These are phyloP conservation scores for Phytophthora rubi DNA, from an alignment of 352 stramenopile species.

Conservation along the genomic window DNA sequence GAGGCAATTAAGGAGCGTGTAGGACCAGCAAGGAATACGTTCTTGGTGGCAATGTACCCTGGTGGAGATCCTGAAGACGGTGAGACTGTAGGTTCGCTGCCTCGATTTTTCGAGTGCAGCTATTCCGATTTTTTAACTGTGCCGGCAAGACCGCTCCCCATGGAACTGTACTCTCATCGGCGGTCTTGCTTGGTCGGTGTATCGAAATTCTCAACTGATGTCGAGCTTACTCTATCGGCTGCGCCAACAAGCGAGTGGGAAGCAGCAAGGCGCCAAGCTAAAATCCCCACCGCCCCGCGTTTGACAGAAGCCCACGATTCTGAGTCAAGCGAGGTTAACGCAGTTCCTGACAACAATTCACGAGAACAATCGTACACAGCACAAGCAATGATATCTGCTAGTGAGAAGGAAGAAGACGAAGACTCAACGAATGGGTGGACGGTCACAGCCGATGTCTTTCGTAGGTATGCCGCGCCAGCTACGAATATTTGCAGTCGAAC, in stretches of 20 bases:
- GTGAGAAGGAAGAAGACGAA: slow-evolving; percentile 22
- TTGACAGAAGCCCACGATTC: slow-evolving; percentile 4
- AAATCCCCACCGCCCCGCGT: slow-evolving; percentile 35
- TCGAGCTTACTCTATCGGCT: slow-evolving; percentile 54
- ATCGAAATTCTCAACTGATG: slow-evolving; percentile 54
- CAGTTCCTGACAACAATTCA: slow-evolving; percentile 7
- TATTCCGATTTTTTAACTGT: slow-evolving; percentile 40
- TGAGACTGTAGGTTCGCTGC: slow-evolving; percentile 42
- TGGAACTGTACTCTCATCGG: slow-evolving; percentile 48
- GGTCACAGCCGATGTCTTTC: slow-evolving; percentile 26
- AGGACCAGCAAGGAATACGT: slow-evolving; percentile 57
- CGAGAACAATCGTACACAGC: not conserved
- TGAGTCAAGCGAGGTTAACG: slow-evolving; percentile 3
- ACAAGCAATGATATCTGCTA: not conserved
- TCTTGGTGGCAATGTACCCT: slow-evolving; percentile 74
- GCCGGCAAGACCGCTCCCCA: slow-evolving; percentile 25
- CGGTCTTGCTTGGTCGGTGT: slow-evolving; percentile 63
- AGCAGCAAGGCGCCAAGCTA: slow-evolving; percentile 37
- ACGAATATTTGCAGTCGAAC: slow-evolving; percentile 16
- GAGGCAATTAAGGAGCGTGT: slow-evolving; percentile 66
- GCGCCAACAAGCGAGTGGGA: slow-evolving; percentile 49
- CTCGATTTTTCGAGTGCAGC: slow-evolving; percentile 78
- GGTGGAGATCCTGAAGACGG: slow-evolving; percentile 17
- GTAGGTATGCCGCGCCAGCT: slow-evolving; percentile 7
- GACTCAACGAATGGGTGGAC: slow-evolving; percentile 34